A percentile compares a stretch with the other conserved stretches of the same genome.
Conservation (phyloP, 2,329 filamentous ascomycete species). For the Fusarium pseudonygamai region DNA sequence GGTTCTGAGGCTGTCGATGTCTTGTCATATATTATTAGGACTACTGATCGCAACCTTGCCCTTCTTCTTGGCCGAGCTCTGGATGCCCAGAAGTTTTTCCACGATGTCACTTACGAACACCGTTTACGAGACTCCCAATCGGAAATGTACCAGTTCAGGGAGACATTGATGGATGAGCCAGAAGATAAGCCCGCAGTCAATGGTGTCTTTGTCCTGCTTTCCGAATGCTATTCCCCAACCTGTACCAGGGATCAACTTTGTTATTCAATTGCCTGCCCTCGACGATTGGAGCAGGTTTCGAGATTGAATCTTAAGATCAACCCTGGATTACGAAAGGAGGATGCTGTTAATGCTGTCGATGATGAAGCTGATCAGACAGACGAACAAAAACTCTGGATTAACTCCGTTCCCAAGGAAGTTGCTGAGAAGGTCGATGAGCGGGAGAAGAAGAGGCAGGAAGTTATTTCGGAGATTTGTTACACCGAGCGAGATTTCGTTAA, state of each 20-base stretch:
- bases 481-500: slow-evolving; percentile 99
- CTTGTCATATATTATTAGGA: slow-evolving; percentile 96
- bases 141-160: slow-evolving; percentile 96
- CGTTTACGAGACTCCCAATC: slow-evolving; percentile 90
- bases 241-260: slow-evolving; percentile 95
- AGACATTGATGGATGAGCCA: slow-evolving; percentile 86
- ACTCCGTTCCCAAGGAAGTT: slow-evolving; percentile 94
- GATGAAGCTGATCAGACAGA: slow-evolving; percentile 86
- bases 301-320: slow-evolving; percentile 93
- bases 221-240: slow-evolving; percentile 97
- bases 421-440: slow-evolving; percentile 88
- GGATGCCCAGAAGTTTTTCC: slow-evolving; percentile 98
- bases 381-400: slow-evolving; percentile 99
- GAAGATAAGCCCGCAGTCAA: slow-evolving; percentile 81
- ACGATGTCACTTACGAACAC: slow-evolving; percentile 98
- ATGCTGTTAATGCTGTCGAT: slow-evolving; percentile 70
- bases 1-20: slow-evolving; percentile 96
- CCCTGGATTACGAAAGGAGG: slow-evolving; percentile 79
- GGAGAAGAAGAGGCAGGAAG: slow-evolving; percentile 97
- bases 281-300: slow-evolving; percentile 93
- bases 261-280: slow-evolving; percentile 96
- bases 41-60: slow-evolving; percentile 93
- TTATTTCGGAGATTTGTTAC: slow-evolving; percentile 98
- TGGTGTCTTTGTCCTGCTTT: slow-evolving; percentile 94
- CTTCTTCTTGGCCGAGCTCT: slow-evolving; percentile 89